Conservation (phyloP, 208 protist species). For the Angomonas ambiguus region DNA sequence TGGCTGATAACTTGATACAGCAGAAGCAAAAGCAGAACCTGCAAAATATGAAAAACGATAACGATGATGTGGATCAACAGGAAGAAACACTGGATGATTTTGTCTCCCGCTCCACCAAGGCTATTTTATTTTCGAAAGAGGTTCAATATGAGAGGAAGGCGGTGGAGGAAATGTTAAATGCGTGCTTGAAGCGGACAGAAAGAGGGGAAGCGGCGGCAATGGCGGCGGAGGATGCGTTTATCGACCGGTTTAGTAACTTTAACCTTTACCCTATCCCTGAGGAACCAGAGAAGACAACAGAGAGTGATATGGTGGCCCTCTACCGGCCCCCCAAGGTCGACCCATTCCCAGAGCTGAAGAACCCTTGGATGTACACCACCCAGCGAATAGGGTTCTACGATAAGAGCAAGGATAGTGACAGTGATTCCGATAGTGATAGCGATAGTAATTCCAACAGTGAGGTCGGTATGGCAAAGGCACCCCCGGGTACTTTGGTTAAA, state of each 20-base stretch:
- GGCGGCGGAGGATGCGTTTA: constrained; percentile 47
- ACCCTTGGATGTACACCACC: constrained; percentile 3
- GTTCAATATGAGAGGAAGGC: constrained; percentile 38
- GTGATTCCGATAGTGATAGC: constrained; percentile 15
- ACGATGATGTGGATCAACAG: not conserved
- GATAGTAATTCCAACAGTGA: not conserved
- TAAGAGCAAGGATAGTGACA: not conserved
- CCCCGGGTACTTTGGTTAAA: constrained; percentile 6
- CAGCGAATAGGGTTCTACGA: not conserved
- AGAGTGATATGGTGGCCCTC: constrained; percentile 1
- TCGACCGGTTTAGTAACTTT: not conserved
- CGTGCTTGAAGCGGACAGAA: constrained; percentile 52
- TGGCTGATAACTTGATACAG: constrained; percentile 9
- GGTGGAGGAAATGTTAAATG: constrained; percentile 55
- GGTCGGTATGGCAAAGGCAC: constrained; percentile 20
- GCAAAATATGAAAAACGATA: not conserved
- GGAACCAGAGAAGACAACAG: constrained; percentile 1
- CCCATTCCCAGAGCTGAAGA: constrained; percentile 6
- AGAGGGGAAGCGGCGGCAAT: constrained; percentile 54
- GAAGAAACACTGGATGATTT: not conserved
- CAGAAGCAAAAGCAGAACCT: constrained; percentile 6
- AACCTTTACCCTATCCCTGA: not conserved
- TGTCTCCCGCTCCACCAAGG: constrained; percentile 4
- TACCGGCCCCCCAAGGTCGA: not conserved
- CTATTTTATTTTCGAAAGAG: not conserved